Evolutionary conservation across 805 yeast species (phyloP).

Genomic region (Tetrapisispora nanseiensis): DNA sequence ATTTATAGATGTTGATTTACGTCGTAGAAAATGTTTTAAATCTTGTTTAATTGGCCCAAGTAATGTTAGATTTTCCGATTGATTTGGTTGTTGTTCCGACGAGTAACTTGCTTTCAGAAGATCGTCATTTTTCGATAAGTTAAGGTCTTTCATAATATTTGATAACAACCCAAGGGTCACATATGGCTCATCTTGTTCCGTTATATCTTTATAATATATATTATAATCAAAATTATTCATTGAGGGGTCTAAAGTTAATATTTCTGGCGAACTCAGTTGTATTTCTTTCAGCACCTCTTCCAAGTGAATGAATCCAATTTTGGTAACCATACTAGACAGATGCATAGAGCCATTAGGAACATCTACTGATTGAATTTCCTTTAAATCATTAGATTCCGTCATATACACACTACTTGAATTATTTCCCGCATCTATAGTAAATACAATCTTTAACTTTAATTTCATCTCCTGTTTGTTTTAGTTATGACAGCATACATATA

Average conservation of each 20-base stretch:
- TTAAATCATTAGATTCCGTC: constrained; percentile 20
- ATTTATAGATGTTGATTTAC: background rate
- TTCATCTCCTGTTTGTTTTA: background rate
- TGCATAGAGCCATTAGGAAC: constrained; percentile 8
- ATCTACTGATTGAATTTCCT: constrained; percentile 16
- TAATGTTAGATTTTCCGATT: background rate
- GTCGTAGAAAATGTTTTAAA: background rate
- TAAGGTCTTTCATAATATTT: constrained; percentile 17
- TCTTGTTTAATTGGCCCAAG: background rate
- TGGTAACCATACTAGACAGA: constrained; percentile 5
- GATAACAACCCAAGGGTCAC: constrained; percentile 29
- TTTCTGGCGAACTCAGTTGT: constrained; percentile 27
- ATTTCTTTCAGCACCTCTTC: constrained; percentile 21
- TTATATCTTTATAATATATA: constrained; percentile 26
- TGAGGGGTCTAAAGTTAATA: constrained; percentile 11
- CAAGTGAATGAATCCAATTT: constrained; percentile 23
- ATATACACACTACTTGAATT: constrained; percentile 21
- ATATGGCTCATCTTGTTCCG: constrained; percentile 29
- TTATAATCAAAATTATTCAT: constrained; percentile 22
- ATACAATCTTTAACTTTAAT: background rate
- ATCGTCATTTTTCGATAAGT: constrained; percentile 3
- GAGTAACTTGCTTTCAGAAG: background rate
- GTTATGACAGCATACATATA: too few species aligned
- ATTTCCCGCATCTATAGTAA: constrained; percentile 25
- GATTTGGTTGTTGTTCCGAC: background rate